Base-by-base conservation (phyloP, 177 flowering plant species). In the Vitis hybrid region DNA sequence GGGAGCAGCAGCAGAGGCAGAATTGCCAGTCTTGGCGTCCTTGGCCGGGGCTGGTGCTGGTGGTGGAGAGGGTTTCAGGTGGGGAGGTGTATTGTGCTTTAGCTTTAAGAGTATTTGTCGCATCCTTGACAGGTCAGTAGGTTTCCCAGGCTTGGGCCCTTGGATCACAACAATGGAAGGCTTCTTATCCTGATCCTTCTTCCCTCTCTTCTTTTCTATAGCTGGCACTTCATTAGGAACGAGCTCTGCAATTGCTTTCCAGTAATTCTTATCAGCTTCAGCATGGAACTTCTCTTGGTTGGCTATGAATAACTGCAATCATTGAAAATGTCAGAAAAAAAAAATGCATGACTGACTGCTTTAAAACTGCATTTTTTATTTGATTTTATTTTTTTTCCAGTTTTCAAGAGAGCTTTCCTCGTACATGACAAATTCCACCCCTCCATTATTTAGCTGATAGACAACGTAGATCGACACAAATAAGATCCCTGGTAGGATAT, bases 221-320 rank as follows among this genome's bases (percentile, higher is more conserved):
- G 79, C 54, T 4, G 90, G 83, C 6, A 91, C 85, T 76, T 91
- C 97, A 56, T 87, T 69, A 4, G 97, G 95, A 68, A 92, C 66
- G 24, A 92, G 89, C 78, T 92, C 95, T 2, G 89, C 90, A 60
- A 90, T 89, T 28, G 95, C 77, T 80, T 89, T 90, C 97, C 97
- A 90, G 83, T 90, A 92, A 55, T 85, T 73, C 81, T 89, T 89
- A 68, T 85, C 89, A 7, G 86, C 90, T 63, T 87, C 92, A 0
- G 83, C 77, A 66, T 91, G 90, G 69, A 90, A 90, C 82, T 88
- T 92, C 78, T 82, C 91, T 8, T 71, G 87, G 67, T 58, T 82
- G 52, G 82, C 85, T 65, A 83, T 11, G 75, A 77, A 84, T 22
- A 83, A 15, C 97, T 92, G 81, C 71, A 2, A 64, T 5, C 15